phyloP scores from a whole-genome alignment of 306 rosid genomes.

The Citrullus colocynthis region DNA sequence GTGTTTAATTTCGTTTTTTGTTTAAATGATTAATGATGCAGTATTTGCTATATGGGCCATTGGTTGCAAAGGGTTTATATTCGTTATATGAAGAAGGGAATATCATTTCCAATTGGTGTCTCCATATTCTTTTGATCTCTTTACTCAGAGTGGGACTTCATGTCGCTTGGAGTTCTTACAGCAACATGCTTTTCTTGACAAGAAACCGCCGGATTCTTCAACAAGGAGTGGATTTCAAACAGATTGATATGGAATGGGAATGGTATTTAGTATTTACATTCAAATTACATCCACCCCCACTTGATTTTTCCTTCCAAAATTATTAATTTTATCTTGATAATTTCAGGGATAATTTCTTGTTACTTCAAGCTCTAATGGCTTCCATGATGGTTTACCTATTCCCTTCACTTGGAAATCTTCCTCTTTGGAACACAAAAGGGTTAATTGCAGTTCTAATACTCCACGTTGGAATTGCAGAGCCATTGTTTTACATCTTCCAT shows the following conservation, averaged over 20 bases:
- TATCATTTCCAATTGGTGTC: slow-evolving; percentile 38
- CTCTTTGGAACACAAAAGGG: slow-evolving; percentile 56
- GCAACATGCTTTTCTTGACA: slow-evolving; percentile 57
- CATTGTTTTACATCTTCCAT: slow-evolving; percentile 68
- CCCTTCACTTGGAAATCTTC: slow-evolving; percentile 49
- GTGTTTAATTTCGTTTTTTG: too few relatives aligned
- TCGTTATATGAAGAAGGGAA: slow-evolving; percentile 32
- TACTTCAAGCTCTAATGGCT: slow-evolving; percentile 56
- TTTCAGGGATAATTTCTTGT: slow-evolving; percentile 75
- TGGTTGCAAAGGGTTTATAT: slow-evolving; percentile 39
- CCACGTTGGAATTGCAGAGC: slow-evolving; percentile 73
- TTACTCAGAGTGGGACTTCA: slow-evolving; percentile 33
- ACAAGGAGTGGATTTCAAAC: slow-evolving; percentile 75
- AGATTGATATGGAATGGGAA: slow-evolving; percentile 78
- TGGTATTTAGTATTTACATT: slow-evolving; percentile 23
- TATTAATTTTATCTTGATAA: too few relatives aligned
- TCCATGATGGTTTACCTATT: slow-evolving; percentile 28
- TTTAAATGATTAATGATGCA: background rate
- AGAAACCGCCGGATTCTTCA: slow-evolving; percentile 42
- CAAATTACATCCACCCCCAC: background rate
- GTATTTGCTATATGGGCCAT: slow-evolving; percentile 21
- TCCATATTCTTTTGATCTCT: slow-evolving; percentile 42
- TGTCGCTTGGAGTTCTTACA: slow-evolving; percentile 31
- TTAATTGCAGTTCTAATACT: slow-evolving; percentile 38
- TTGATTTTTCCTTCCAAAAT: background rate